Conservation (phyloP, 306 rosid genomes). For the Cicer judaicum region DNA sequence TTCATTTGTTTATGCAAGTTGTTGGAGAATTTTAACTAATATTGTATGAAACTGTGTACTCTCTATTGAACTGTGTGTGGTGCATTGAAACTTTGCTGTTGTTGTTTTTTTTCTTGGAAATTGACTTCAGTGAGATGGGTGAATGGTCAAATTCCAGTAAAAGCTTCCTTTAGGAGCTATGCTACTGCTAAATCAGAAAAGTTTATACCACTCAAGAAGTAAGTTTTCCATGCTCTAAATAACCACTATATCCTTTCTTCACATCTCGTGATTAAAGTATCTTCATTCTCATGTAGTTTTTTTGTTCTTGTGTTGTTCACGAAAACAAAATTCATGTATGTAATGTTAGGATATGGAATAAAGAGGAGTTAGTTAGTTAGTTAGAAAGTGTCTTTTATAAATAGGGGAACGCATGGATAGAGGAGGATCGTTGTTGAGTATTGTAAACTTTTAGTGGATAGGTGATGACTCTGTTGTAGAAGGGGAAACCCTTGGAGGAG, state of each 20-base stretch:
- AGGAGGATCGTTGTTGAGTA: too few relatives aligned
- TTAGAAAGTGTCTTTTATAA: too few relatives aligned
- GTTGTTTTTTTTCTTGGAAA: slow-evolving; percentile 37
- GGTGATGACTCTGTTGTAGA: too few relatives aligned
- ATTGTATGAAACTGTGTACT: neutral
- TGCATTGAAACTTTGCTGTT: slow-evolving; percentile 15
- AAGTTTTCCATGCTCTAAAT: slow-evolving; percentile 42
- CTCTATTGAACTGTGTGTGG: neutral
- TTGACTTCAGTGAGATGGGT: slow-evolving; percentile 52
- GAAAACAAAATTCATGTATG: neutral
- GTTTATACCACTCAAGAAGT: slow-evolving; percentile 65
- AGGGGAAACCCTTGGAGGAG: too few relatives aligned
- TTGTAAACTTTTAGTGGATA: too few relatives aligned
- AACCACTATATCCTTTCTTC: slow-evolving; percentile 6
- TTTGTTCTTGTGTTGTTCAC: neutral
- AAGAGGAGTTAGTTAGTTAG: too few relatives aligned
- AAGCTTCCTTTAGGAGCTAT: slow-evolving; percentile 50
- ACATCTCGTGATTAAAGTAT: neutral
- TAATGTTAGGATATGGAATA: too few relatives aligned
- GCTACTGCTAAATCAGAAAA: slow-evolving; percentile 61
- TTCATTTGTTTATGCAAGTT: slow-evolving; percentile 1
- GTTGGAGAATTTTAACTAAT: neutral
- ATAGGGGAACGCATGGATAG: too few relatives aligned
- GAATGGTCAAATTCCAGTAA: slow-evolving; percentile 44
- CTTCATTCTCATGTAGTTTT: neutral